A percentile compares a stretch with the other conserved stretches of the same genome.
phyloP scores from a whole-genome alignment of 2,329 filamentous ascomycete genomes.

The Monilinia fructigena region DNA sequence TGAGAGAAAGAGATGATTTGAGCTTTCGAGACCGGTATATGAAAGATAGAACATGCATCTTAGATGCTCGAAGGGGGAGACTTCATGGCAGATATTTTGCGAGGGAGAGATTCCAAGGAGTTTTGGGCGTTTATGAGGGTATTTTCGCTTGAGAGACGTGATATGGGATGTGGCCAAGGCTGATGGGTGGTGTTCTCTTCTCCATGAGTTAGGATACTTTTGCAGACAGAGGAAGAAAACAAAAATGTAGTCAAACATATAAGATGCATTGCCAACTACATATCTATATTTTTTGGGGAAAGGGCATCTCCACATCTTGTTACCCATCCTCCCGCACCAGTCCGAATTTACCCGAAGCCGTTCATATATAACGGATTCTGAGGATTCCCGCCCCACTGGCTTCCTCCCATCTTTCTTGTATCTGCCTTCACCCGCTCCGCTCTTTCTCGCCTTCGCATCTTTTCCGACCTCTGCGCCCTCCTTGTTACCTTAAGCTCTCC shows the following conservation, averaged over 20 bases:
- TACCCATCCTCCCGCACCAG: neutral
- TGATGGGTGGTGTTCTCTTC: slow-evolving; percentile 5
- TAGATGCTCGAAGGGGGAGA: slow-evolving; percentile 1
- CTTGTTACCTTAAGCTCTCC: neutral
- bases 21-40: neutral
- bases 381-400: neutral
- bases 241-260: neutral
- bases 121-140: slow-evolving; percentile 15
- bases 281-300: neutral
- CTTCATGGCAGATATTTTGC: slow-evolving; percentile 3
- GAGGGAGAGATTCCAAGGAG: slow-evolving; percentile 7
- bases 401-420: neutral
- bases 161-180: neutral
- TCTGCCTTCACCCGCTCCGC: neutral
- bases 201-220: slow-evolving; percentile 2
- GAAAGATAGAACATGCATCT: neutral
- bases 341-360: slow-evolving; percentile 8
- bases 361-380: neutral
- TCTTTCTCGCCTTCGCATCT: neutral
- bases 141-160: slow-evolving; percentile 5
- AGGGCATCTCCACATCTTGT: slow-evolving; percentile 15
- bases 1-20: slow-evolving; percentile 71
- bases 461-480: neutral
- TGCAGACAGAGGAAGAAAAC: neutral
- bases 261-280: slow-evolving; percentile 6